These are phyloP conservation scores for Xerocomus minutiporus DNA, from an alignment of 1,284 basidiomycete species.

Conservation along the genomic window DNA sequence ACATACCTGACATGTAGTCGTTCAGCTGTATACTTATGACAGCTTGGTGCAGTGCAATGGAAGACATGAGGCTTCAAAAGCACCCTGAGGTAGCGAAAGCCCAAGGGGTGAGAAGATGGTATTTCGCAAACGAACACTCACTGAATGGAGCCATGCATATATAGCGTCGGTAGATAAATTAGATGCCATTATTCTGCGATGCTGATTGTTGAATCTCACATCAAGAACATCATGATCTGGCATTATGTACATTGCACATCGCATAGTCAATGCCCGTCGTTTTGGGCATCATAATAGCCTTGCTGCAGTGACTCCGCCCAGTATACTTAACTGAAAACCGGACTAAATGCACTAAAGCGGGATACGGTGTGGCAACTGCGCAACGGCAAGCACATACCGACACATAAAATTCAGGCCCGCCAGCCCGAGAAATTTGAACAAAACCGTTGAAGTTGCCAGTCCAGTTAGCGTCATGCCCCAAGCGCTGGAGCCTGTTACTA, in stretches of 20 bases:
- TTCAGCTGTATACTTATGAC: not conserved
- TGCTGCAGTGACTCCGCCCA: not conserved
- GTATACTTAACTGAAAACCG: too few species aligned
- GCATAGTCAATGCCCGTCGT: not conserved
- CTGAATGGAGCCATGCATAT: not conserved
- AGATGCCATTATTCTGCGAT: not conserved
- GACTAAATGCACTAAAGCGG: too few species aligned
- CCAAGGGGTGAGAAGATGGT: not conserved
- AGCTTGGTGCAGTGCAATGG: not conserved
- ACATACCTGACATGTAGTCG: not conserved
- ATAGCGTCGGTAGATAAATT: not conserved
- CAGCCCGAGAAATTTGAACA: too few species aligned
- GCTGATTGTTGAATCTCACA: not conserved
- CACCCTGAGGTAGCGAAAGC: not conserved
- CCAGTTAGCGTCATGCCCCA: too few species aligned
- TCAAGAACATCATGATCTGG: not conserved
- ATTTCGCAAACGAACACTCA: not conserved
- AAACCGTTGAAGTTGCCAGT: too few species aligned
- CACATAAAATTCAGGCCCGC: too few species aligned
- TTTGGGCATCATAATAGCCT: not conserved
- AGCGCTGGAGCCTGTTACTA: too few species aligned
- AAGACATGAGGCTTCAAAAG: not conserved
- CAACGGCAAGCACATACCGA: too few species aligned
- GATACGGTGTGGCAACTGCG: too few species aligned
- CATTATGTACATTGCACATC: not conserved